Conservation (phyloP, 805 yeast genomes). For the Sugiyamaella boreocaroliniensis region DNA sequence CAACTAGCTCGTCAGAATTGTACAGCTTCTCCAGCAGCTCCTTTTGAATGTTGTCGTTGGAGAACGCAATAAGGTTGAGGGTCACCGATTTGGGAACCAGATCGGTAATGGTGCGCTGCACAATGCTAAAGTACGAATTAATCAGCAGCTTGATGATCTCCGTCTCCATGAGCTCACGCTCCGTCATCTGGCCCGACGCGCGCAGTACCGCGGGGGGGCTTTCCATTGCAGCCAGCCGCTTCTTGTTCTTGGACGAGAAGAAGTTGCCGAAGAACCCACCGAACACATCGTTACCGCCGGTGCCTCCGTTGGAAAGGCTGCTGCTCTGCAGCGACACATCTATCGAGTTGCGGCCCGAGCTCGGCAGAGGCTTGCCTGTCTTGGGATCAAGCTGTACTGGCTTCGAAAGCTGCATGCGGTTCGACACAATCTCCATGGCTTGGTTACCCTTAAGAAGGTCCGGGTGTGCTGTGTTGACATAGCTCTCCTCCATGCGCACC, state of each 20-base stretch:
- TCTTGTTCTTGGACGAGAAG: conserved; percentile 85
- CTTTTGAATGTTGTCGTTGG: conserved; percentile 83
- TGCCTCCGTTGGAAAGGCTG: conserved; percentile 11
- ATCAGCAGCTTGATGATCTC: conserved; percentile 91
- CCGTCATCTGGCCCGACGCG: conserved; percentile 88
- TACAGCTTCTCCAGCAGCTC: conserved; percentile 84
- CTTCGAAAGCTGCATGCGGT: conserved; percentile 65
- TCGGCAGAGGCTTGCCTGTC: conserved; percentile 71
- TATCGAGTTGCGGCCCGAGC: conserved; percentile 12
- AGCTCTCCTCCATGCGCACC: conserved; percentile 79
- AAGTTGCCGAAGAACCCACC: conserved; percentile 93
- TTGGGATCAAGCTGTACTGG: conserved; percentile 84
- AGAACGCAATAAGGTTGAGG: conserved; percentile 78
- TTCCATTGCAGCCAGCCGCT: conserved; percentile 89
- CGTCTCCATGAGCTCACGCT: conserved; percentile 91
- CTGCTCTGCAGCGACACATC: conserved; percentile 18
- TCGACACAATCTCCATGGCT: conserved; percentile 89
- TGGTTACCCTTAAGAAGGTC: conserved; percentile 90
- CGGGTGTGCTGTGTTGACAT: conserved; percentile 96
- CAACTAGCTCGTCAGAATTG: conserved; percentile 60
- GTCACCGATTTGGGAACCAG: conserved; percentile 91
- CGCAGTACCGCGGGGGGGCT: conserved; percentile 92
- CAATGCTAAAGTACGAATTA: conserved; percentile 82
- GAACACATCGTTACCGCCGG: conserved; percentile 41
- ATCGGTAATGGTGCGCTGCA: conserved; percentile 88